Evolutionary conservation across 306 rosid genomes (phyloP), one percentile per base, ranked within the genome.

Genomic region (Castanea sativa): DNA sequence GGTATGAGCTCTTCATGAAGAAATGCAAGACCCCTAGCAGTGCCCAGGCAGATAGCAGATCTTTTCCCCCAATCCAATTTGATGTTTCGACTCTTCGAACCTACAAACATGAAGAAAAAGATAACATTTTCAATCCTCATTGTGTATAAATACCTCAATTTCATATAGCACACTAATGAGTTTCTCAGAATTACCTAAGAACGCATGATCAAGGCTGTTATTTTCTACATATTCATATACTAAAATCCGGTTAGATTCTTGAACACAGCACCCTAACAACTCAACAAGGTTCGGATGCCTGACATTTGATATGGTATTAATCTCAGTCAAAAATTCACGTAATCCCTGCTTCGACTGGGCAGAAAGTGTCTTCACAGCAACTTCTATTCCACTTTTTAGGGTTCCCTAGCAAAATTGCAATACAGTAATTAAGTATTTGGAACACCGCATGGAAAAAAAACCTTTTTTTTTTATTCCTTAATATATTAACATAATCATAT

Each of bases 321-420:
- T 90, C 85, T 96, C 98, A 2, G 92, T 83, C 77, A 93, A 82
- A 86, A 96, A 96, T 82, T 96, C 97, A 9, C 81, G 86, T 57
- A 88, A 91, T 73, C 99, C 99, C 72, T 96, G 98, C 94, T 74
- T 90, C n/a, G 98, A 96, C 56, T 89, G 89, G 61, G 85, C 87
- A 30, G 99, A 85, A 80, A 96, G 99, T 68, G 90, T 88, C 86
- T 93, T 96, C 86, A 96, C 90, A n/a, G 99, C 99, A 81, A 96
- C 80, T 33, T 56, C 74, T 70, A 67, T 75, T 78, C 98, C 96
- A 80, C 70, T 73, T 87, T 69, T 89, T 53, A 93, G 88, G 55
- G 88, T 85, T 67, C 98, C 99, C 99, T 96, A 71, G 33, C 52
- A 88, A 90, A 80, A 79, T 82, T 77, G 69, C 21, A 71, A 84